Conservation (phyloP, 805 yeast genomes). For the Zygosaccharomyces gambellarensis region DNA sequence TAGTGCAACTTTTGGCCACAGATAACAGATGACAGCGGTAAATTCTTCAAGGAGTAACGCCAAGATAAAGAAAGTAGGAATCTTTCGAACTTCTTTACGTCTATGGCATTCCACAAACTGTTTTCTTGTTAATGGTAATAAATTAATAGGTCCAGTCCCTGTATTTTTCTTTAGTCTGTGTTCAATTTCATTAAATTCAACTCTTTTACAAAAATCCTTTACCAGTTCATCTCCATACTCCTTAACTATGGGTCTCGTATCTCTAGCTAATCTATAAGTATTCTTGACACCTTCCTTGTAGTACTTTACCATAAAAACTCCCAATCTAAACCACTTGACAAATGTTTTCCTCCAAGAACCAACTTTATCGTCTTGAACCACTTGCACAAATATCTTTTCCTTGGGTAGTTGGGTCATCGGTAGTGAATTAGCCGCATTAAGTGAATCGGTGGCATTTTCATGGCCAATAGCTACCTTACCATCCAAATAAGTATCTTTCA, state of each 20-base stretch:
- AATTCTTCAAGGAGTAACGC: conserved; percentile 48
- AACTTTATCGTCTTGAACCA: conserved; percentile 21
- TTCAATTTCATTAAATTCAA: conserved; percentile 33
- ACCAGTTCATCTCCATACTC: conserved; percentile 25
- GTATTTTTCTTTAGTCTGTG: conserved; percentile 18
- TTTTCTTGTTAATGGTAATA: conserved; percentile 40
- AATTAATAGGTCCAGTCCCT: conserved; percentile 7
- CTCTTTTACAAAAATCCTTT: conserved; percentile 13
- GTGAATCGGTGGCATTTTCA: background rate
- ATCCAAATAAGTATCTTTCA: conserved; percentile 5
- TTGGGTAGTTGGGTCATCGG: conserved; percentile 32
- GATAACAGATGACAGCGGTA: conserved; percentile 49
- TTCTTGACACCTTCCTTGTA: conserved; percentile 55
- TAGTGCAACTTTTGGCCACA: conserved; percentile 53
- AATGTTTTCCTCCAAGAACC: conserved; percentile 24
- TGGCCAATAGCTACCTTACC: conserved; percentile 2
- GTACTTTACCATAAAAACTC: conserved; percentile 44
- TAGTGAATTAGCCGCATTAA: conserved; percentile 33
- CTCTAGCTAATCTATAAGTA: conserved; percentile 45
- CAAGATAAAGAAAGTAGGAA: conserved; percentile 49
- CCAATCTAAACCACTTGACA: conserved; percentile 41
- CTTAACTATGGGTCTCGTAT: conserved; percentile 27
- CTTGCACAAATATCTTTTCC: conserved; percentile 28
- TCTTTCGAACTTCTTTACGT: conserved; percentile 44
- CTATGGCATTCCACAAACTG: conserved; percentile 43